Evolutionary conservation across 306 rosid species (phyloP).

Genomic region (Castanea sativa): DNA sequence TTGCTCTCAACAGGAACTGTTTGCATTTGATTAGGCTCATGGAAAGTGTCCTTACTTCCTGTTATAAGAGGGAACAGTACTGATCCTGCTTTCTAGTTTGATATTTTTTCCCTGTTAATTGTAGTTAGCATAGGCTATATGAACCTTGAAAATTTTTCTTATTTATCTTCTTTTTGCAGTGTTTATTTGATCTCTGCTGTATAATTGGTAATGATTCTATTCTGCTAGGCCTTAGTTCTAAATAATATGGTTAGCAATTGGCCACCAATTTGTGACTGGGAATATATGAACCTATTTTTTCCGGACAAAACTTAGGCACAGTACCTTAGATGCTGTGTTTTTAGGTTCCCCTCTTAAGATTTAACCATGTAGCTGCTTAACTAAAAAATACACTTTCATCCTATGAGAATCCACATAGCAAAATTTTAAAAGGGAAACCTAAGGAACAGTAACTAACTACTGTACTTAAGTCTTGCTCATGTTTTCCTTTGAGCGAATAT

Average conservation of each 20-base stretch:
- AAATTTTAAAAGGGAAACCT: too few species aligned
- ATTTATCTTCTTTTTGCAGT: background rate
- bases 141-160: constrained; percentile 6
- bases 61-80: constrained; percentile 6
- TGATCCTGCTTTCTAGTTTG: constrained; percentile 8
- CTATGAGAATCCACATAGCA: too few species aligned
- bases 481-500: background rate
- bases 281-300: background rate
- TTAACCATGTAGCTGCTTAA: too few species aligned
- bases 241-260: background rate
- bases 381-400: too few species aligned
- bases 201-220: background rate
- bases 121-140: constrained; percentile 1
- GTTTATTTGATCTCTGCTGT: background rate
- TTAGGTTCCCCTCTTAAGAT: too few species aligned
- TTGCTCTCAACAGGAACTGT: background rate
- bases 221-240: background rate
- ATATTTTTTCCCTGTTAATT: constrained; percentile 1
- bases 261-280: background rate
- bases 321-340: too few species aligned
- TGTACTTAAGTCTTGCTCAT: too few species aligned
- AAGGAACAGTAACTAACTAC: too few species aligned
- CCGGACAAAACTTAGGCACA: background rate
- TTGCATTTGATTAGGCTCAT: background rate
- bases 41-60: background rate